Evolutionary conservation across 2,329 filamentous ascomycete species (phyloP), one percentile per base, ranked within the genome.

Genomic region (Aureobasidium pullulans): DNA sequence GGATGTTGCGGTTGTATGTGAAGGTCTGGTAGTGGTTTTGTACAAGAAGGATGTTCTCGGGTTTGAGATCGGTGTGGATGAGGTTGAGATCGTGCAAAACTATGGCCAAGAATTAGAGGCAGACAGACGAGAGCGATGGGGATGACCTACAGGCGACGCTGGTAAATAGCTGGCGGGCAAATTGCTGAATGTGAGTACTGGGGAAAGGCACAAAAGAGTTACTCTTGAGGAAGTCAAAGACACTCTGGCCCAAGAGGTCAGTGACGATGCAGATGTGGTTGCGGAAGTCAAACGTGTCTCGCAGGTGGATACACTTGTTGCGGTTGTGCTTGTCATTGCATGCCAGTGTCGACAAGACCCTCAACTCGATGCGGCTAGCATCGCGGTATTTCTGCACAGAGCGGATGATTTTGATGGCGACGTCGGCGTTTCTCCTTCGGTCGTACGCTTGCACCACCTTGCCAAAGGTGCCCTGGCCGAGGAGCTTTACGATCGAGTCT

Each of bases 361-460:
- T 85, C 37, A 99, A 79, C 72, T 99, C 94, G 67, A 99, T 99
- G 64, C 91, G 85, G 8, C 90, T 96, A 37, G 94, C 94, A 75
- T 99, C 94, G 48, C 94, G 87, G 71, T 99, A 99, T 72, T 99
- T 99, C 70, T 96, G 94, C 11, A 99, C 94, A 1, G 94, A 96
- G 66, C 94, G 87, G 65, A 99, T 97, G 72, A 99, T 96, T 74
- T 99, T 99, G 74, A 99, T 90, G 36, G 94, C 94, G 65, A 96
- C 95, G 71, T 92, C 90, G 66, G 81, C 82, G 62, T 87, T 87
- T 63, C 85, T 86, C 67, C 83, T 83, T 62, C 84, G 84, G 71
- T 99, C 94, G 66, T 84, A 86, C 56, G 94, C 94, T 73, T 96
- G 88, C 16, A 99, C 94, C 15, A 99, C 94, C 74, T 99, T 99